Evolutionary conservation across 2,329 filamentous ascomycete genomes (phyloP).

Genomic region (Tolypocladium nubicola): DNA sequence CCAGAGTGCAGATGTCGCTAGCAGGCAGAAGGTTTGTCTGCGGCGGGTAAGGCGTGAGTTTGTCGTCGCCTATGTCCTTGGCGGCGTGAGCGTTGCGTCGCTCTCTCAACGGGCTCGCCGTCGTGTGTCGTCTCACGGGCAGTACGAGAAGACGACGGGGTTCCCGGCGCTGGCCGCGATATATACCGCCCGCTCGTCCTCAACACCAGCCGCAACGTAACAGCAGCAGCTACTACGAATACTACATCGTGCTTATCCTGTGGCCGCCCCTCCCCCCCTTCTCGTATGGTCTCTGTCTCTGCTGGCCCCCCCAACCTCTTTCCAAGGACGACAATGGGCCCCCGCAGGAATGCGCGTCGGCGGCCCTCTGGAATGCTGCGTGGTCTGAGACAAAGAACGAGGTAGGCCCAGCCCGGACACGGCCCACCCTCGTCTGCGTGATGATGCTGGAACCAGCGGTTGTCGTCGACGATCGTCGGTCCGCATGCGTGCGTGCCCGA

Average conservation of each 20-base stretch:
- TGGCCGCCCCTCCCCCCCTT: background rate
- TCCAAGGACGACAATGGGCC: slow-evolving; percentile 23
- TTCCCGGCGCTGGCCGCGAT: background rate
- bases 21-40: slow-evolving; percentile 4
- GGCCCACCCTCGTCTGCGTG: slow-evolving; percentile 12
- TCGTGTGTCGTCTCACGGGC: background rate
- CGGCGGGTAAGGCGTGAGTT: background rate
- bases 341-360: slow-evolving; percentile 16
- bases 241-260: background rate
- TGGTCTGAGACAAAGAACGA: slow-evolving; percentile 26
- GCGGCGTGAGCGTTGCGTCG: background rate
- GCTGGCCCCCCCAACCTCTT: slow-evolving; percentile 14
- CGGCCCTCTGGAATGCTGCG: slow-evolving; percentile 20
- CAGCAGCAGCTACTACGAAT: background rate
- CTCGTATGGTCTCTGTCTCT: background rate
- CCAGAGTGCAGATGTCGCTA: slow-evolving; percentile 1
- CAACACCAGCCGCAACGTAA: background rate
- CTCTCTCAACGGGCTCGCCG: background rate
- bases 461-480: slow-evolving; percentile 4
- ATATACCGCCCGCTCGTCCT: background rate
- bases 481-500: slow-evolving; percentile 7
- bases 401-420: slow-evolving; percentile 12
- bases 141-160: background rate
- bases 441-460: slow-evolving; percentile 10
- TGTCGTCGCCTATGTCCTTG: background rate